Evolutionary conservation across 2,329 filamentous ascomycete genomes (phyloP).

Genomic region (Simplicillium aogashimaense): DNA sequence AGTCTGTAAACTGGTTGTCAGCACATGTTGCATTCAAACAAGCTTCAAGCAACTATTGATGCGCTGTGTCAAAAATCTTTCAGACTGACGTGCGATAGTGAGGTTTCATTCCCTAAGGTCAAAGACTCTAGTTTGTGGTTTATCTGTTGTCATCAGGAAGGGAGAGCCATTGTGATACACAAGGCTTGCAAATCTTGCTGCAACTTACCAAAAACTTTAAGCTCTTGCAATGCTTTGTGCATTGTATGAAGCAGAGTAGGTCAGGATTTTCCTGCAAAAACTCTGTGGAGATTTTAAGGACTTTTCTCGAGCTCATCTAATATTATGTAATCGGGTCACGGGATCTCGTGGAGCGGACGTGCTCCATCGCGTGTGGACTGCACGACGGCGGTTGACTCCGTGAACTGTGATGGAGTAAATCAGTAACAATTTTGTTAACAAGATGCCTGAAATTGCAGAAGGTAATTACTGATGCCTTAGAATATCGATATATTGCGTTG

Average conservation of each 20-base stretch:
- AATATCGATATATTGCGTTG: neutral
- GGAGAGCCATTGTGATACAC: conserved; percentile 11
- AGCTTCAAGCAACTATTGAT: conserved; percentile 3
- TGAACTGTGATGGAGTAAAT: neutral
- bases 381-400: neutral
- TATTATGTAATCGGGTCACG: conserved; percentile 17
- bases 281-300: conserved; percentile 12
- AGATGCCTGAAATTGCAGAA: conserved; percentile 56
- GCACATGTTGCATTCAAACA: neutral
- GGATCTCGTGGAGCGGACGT: conserved; percentile 19
- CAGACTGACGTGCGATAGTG: conserved; percentile 89
- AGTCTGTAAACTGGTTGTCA: conserved; percentile 1
- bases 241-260: conserved; percentile 5
- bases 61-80: conserved; percentile 29
- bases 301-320: conserved; percentile 3
- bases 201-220: conserved; percentile 16
- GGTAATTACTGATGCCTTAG: conserved; percentile 21
- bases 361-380: neutral
- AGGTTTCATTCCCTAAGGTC: conserved; percentile 79
- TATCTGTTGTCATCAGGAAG: conserved; percentile 68
- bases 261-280: conserved; percentile 17
- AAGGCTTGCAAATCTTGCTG: conserved; percentile 5
- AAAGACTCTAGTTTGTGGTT: conserved; percentile 99
- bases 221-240: conserved; percentile 4
- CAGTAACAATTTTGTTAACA: conserved; percentile 6